These are phyloP conservation scores for Pholiota adiposa DNA, from an alignment of 1,284 basidiomycete genomes.

Conservation along the genomic window DNA sequence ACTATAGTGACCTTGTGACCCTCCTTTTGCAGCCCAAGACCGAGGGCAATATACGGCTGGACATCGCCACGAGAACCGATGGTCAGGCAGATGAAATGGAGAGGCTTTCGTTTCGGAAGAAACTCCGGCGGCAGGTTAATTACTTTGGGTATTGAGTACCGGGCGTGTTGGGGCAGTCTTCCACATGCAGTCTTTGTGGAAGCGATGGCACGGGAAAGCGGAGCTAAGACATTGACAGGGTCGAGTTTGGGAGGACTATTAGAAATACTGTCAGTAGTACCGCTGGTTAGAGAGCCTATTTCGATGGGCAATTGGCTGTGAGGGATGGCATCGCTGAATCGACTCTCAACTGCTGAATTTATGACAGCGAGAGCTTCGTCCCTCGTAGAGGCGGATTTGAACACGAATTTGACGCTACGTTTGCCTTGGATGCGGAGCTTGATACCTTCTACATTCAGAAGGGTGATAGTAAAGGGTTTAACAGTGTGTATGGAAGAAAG, in stretches of 20 bases:
- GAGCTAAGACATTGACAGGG: slow-evolving; percentile 40
- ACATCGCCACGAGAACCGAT: slow-evolving; percentile 92
- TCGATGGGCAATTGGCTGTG: neutral
- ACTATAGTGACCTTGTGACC: slow-evolving; percentile 84
- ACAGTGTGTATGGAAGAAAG: slow-evolving; percentile 48
- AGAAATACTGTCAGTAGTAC: neutral
- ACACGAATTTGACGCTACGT: slow-evolving; percentile 53
- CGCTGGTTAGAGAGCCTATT: neutral
- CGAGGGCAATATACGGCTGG: slow-evolving; percentile 91
- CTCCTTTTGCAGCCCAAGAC: slow-evolving; percentile 85
- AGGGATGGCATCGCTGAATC: neutral
- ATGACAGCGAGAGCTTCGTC: slow-evolving; percentile 50
- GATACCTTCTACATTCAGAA: slow-evolving; percentile 49
- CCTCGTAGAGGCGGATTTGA: slow-evolving; percentile 45
- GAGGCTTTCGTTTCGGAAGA: slow-evolving; percentile 40
- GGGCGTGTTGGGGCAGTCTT: slow-evolving; percentile 27
- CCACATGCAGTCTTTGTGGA: slow-evolving; percentile 29
- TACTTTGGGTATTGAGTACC: slow-evolving; percentile 44
- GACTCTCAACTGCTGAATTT: slow-evolving; percentile 23
- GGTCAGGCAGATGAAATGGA: slow-evolving; percentile 88
- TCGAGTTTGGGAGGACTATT: neutral
- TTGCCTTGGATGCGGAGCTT: slow-evolving; percentile 54
- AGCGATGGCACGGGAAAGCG: slow-evolving; percentile 40
- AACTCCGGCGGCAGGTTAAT: slow-evolving; percentile 49
- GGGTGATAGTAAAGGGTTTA: slow-evolving; percentile 34